Conservation (phyloP, 129 eudicot genomes). For the Kitagawia praeruptora region DNA sequence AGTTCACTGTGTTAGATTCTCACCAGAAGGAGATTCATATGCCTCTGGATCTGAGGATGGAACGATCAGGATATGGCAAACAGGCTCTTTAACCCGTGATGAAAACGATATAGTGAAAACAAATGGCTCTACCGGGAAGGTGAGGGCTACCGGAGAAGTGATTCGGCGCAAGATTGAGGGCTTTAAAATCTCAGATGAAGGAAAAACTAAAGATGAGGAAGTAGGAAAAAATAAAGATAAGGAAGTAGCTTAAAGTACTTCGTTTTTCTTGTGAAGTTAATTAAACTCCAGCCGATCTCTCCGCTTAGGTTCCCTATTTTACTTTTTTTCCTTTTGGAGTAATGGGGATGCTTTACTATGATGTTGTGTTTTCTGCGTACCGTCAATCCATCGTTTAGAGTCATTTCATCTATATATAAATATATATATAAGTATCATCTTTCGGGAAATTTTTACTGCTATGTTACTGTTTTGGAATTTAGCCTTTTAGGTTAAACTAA, state of each 20-base stretch:
- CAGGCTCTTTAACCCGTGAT: constrained; percentile 42
- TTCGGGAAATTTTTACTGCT: background rate
- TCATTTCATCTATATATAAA: background rate
- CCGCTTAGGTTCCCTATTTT: background rate
- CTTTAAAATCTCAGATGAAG: constrained; percentile 33
- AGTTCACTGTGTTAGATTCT: constrained; percentile 72
- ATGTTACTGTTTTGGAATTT: background rate
- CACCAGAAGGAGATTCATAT: constrained; percentile 75
- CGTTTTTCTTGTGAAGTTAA: background rate
- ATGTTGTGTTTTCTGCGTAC: background rate
- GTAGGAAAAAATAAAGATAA: background rate
- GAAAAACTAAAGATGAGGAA: constrained; percentile 20
- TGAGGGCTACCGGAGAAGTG: constrained; percentile 25
- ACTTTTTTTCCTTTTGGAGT: background rate
- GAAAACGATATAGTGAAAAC: constrained; percentile 12
- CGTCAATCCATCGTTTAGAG: background rate
- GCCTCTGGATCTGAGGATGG: constrained; percentile 88
- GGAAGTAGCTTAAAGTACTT: background rate
- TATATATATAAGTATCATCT: background rate
- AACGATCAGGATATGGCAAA: constrained; percentile 79
- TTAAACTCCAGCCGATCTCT: background rate
- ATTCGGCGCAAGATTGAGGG: constrained; percentile 45
- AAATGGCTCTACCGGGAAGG: constrained; percentile 33
- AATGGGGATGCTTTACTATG: background rate
- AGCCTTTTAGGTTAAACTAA: background rate